Evolutionary conservation across 495 filamentous ascomycete species (phyloP), one percentile per base, ranked within the genome.

Genomic region (Tetracladium setigerum): DNA sequence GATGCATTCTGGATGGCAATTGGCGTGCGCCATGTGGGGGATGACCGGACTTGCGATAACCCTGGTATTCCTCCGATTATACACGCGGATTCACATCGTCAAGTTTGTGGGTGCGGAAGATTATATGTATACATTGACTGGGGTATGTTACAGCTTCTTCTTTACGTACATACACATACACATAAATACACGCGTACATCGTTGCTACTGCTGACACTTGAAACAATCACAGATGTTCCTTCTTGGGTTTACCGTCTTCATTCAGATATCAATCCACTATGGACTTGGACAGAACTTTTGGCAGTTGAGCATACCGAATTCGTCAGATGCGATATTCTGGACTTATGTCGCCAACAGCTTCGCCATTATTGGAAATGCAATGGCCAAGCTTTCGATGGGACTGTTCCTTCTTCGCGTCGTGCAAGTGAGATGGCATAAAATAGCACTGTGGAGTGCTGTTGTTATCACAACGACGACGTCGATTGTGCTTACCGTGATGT

Each of bases 71-170:
- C 12, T 52, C 41, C 35, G 56, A 19, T 38, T 53, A 34, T 52
- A 45, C 30, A 55, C 52, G 10, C 50, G 56, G 36, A 44, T 43
- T 4, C 17, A 24, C 10, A 46, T 52, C 1, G 55, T 45, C 6
- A 31, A 38, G 30, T 43, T 42, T 8, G 34, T 48, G 24, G 56
- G 56, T 14, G 43, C 14, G 32, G 56, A 58, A 22, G 56, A 58
- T 32, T 52, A 52, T 34, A 18, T 58, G 33, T 50, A 55, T 24
- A 30, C 52, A 5, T 12, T 40, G 35, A 54, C 46, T 36, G 55
- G 52, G 52, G 56, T 56, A 44, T 41, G 52, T 31, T 17, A 14
- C 12, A 34, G 11, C 5, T 14, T 17, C 12, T 14, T 11, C 37
- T 13, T 12, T 6, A 7, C 12, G 2, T 15, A 14, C 19, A 24